A percentile compares a stretch with the other conserved stretches of the same genome.
phyloP scores from a whole-genome alignment of 2,329 filamentous ascomycete genomes.

The Phialophora verrucosa region DNA sequence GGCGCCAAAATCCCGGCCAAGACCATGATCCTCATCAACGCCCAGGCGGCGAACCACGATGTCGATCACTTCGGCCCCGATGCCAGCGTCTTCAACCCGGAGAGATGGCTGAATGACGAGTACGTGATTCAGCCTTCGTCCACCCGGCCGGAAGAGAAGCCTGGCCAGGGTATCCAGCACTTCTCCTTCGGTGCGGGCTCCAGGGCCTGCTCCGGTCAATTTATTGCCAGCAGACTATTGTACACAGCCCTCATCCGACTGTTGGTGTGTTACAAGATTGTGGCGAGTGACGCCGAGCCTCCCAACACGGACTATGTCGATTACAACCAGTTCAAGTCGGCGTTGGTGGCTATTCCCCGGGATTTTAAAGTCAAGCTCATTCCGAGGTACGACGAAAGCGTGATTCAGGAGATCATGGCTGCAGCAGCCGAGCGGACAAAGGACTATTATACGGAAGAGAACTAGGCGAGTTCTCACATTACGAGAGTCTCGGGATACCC shows the following conservation, averaged over 20 bases:
- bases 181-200: constrained; percentile 64
- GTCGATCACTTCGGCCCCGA: constrained; percentile 63
- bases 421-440: constrained; percentile 32
- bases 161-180: constrained; percentile 57
- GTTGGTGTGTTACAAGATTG: constrained; percentile 60
- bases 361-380: constrained; percentile 65
- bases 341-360: constrained; percentile 64
- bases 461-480: not conserved
- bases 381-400: constrained; percentile 52
- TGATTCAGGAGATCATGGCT: constrained; percentile 33
- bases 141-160: constrained; percentile 50
- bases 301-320: constrained; percentile 68
- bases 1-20: constrained; percentile 70
- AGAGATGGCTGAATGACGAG: constrained; percentile 64
- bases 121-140: constrained; percentile 40
- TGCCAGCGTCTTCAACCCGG: constrained; percentile 64
- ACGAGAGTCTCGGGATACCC: not conserved
- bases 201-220: constrained; percentile 63
- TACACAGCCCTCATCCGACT: constrained; percentile 62
- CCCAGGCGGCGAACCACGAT: constrained; percentile 74
- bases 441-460: constrained; percentile 32
- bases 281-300: constrained; percentile 56
- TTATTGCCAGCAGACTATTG: constrained; percentile 63
- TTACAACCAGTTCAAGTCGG: constrained; percentile 66
- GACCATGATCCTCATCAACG: constrained; percentile 77